A percentile compares a stretch with the other conserved stretches of the same genome.
phyloP scores from a whole-genome alignment of 169 alveolate species.

The Theileria luwenshuni region DNA sequence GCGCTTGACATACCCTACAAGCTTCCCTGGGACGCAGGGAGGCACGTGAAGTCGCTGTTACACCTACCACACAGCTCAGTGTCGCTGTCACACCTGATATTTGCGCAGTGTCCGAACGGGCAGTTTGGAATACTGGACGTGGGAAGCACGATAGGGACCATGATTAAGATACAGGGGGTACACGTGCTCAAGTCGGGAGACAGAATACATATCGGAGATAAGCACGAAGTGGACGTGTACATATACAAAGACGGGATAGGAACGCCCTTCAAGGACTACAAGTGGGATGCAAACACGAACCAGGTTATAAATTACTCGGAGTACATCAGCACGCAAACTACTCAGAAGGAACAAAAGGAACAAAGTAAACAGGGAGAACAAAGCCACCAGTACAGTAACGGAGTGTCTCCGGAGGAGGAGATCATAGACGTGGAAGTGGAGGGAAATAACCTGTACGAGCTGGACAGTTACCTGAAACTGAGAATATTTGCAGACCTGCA shows the following conservation, averaged over 20 bases:
- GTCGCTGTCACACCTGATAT: conserved; percentile 83
- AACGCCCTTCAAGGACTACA: conserved; percentile 67
- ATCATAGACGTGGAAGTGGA: not conserved
- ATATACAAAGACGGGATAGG: conserved; percentile 56
- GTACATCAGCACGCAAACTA: conserved; percentile 34
- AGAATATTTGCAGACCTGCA: conserved; percentile 63
- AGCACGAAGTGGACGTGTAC: conserved; percentile 77
- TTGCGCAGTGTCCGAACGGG: conserved; percentile 72
- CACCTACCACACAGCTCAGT: conserved; percentile 90
- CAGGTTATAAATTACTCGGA: conserved; percentile 53
- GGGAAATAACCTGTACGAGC: conserved; percentile 11
- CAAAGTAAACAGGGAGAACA: not conserved
- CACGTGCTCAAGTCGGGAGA: conserved; percentile 77
- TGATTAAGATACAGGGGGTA: conserved; percentile 78
- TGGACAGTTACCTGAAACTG: conserved; percentile 47
- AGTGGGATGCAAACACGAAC: conserved; percentile 71
- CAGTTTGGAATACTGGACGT: conserved; percentile 79
- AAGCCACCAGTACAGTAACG: not conserved
- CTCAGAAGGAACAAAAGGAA: not conserved
- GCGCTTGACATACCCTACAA: conserved; percentile 70
- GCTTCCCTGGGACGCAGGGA: conserved; percentile 90
- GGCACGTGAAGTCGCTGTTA: conserved; percentile 84
- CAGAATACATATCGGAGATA: conserved; percentile 82
- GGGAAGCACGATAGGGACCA: conserved; percentile 90
- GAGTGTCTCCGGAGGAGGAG: too few relatives aligned